Conservation (phyloP, 1,139 yeast genomes). For the Geotrichum fermentans region DNA sequence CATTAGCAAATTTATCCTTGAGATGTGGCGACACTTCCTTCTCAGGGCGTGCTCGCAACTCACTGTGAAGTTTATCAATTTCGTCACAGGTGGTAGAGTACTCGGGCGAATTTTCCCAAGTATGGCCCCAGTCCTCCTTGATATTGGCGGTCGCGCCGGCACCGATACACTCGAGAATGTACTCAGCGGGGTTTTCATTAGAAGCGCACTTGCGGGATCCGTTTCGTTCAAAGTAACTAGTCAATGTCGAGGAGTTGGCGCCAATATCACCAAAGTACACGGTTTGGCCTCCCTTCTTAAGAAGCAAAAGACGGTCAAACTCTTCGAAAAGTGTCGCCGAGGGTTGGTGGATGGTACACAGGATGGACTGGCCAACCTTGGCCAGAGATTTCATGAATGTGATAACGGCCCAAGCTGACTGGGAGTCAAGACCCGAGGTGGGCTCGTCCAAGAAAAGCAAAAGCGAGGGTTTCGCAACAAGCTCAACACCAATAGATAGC, state of each 20-base stretch:
- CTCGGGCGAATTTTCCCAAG: slow-evolving; percentile 57
- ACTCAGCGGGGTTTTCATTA: slow-evolving; percentile 70
- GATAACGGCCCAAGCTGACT: slow-evolving; percentile 67
- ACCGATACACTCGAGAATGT: slow-evolving; percentile 71
- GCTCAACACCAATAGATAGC: slow-evolving; percentile 77
- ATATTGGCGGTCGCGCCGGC: slow-evolving; percentile 71
- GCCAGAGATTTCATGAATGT: slow-evolving; percentile 57
- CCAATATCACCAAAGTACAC: slow-evolving; percentile 79
- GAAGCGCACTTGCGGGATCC: slow-evolving; percentile 60
- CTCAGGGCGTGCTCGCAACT: slow-evolving; percentile 28
- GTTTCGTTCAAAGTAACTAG: slow-evolving; percentile 60
- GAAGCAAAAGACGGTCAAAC: slow-evolving; percentile 64
- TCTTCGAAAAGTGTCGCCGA: slow-evolving; percentile 68
- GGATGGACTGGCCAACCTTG: slow-evolving; percentile 69
- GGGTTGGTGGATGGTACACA: slow-evolving; percentile 78
- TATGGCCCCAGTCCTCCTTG: slow-evolving; percentile 54
- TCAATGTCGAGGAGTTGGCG: slow-evolving; percentile 50
- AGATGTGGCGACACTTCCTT: slow-evolving; percentile 26
- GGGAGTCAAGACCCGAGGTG: slow-evolving; percentile 85
- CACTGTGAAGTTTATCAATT: slow-evolving; percentile 41
- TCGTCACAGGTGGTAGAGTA: slow-evolving; percentile 39
- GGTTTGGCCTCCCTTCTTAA: slow-evolving; percentile 68
- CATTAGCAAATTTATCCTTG: slow-evolving; percentile 30
- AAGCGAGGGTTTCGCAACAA: slow-evolving; percentile 78
- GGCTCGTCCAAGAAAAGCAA: slow-evolving; percentile 82